Percentiles rank a stretch among this genome's conserved stretches.
These are phyloP conservation scores for Magnaporthales sp. DNA, from an alignment of 2,329 filamentous ascomycete species.

Conservation along the genomic window DNA sequence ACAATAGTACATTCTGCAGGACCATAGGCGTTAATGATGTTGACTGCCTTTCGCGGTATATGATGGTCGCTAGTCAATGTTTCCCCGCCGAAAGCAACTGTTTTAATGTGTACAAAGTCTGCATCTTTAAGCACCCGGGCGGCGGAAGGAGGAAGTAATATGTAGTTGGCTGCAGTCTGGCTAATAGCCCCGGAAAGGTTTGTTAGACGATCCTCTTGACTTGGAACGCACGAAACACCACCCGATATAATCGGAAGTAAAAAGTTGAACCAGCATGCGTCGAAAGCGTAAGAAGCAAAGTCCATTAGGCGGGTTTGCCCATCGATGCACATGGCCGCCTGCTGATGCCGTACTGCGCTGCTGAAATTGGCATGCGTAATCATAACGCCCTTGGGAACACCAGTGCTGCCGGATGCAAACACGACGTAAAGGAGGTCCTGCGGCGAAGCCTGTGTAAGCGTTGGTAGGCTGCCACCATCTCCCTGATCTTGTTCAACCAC, in stretches of 20 bases:
- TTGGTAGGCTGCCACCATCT: not conserved
- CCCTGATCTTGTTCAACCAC: not conserved
- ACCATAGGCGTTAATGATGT: not conserved
- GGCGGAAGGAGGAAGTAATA: not conserved
- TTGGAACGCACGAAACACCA: not conserved
- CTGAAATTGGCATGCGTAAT: slow-evolving; percentile 32
- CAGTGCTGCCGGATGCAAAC: slow-evolving; percentile 52
- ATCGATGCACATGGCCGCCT: not conserved
- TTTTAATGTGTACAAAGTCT: not conserved
- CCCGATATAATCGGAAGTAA: not conserved
- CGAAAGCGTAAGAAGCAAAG: slow-evolving; percentile 27
- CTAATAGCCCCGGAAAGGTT: not conserved
- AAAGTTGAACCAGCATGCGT: slow-evolving; percentile 40
- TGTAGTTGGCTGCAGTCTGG: not conserved
- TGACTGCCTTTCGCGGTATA: not conserved
- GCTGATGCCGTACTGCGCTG: not conserved
- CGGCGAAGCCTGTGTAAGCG: slow-evolving; percentile 55
- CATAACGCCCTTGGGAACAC: slow-evolving; percentile 49
- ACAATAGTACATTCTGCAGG: not conserved
- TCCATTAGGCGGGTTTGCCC: slow-evolving; percentile 16
- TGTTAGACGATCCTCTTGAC: not conserved
- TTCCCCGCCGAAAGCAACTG: not conserved
- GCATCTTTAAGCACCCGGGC: not conserved
- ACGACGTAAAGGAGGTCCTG: slow-evolving; percentile 36
- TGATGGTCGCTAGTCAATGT: not conserved